A percentile compares a stretch with the other conserved stretches of the same genome.
Conservation (phyloP, 129 eudicot species). For the Helichrysum umbraculigerum region DNA sequence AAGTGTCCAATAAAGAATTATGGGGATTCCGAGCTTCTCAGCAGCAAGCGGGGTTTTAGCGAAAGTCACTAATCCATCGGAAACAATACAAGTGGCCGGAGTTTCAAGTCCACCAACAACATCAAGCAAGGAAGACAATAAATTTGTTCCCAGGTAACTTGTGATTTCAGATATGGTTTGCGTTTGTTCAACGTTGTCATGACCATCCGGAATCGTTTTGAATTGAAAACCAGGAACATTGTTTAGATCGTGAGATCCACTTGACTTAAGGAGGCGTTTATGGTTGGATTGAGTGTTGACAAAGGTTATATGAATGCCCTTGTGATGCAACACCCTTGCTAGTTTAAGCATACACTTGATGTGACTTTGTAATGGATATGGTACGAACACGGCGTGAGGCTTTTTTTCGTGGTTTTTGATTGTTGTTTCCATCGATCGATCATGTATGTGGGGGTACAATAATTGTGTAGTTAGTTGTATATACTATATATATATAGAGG, state of each 20-base stretch:
- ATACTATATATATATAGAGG: too few relatives aligned
- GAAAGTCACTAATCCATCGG: background rate
- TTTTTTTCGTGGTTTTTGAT: too few relatives aligned
- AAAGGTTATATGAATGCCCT: background rate
- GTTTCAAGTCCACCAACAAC: background rate
- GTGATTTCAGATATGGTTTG: background rate
- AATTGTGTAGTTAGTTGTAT: too few relatives aligned
- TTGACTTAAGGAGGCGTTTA: background rate
- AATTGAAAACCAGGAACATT: too few relatives aligned
- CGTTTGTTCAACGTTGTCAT: background rate
- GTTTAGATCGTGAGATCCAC: too few relatives aligned
- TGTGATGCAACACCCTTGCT: constrained; percentile 1
- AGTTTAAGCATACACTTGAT: background rate
- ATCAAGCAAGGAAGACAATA: background rate
- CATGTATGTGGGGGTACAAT: too few relatives aligned
- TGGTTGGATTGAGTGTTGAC: background rate
- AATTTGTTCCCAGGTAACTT: background rate
- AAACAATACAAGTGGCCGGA: background rate
- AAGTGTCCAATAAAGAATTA: background rate
- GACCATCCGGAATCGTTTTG: too few relatives aligned
- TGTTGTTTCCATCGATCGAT: too few relatives aligned
- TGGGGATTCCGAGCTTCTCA: background rate
- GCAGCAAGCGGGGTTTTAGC: background rate
- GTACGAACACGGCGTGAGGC: too few relatives aligned
- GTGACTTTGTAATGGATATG: background rate